Evolutionary conservation across 345 rosid genomes (phyloP).

Genomic region (Trapa bicornis): DNA sequence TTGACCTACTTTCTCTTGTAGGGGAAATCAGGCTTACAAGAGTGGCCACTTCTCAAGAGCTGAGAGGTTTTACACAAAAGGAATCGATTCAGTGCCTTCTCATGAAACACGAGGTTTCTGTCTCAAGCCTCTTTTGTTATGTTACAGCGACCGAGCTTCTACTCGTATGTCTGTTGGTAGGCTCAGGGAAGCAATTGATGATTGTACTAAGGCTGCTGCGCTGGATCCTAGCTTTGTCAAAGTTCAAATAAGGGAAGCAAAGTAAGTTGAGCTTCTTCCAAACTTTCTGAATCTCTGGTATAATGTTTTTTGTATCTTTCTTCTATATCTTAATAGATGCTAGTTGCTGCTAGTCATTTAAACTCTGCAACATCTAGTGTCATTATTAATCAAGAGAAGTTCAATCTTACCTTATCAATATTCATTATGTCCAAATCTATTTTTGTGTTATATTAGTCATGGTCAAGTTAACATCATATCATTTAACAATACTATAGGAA

Average conservation of each 20-base stretch:
- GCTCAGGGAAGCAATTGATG: constrained; percentile 75
- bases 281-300: constrained; percentile 3
- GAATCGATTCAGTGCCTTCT: constrained; percentile 47
- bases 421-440: background rate
- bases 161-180: constrained; percentile 81
- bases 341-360: background rate
- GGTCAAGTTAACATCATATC: background rate
- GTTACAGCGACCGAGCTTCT: constrained; percentile 98
- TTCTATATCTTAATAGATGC: background rate
- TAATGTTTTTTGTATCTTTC: background rate
- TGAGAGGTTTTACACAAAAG: constrained; percentile 72
- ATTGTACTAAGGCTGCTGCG: constrained; percentile 56
- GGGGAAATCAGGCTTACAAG: constrained; percentile 82
- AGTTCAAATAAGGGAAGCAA: constrained; percentile 77
- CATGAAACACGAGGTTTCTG: constrained; percentile 31
- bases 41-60: constrained; percentile 51
- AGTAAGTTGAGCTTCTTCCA: constrained; percentile 34
- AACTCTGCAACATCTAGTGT: background rate
- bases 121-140: constrained; percentile 62
- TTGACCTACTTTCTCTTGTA: constrained; percentile 11
- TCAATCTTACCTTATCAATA: background rate
- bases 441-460: background rate
- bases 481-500: background rate
- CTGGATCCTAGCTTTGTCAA: constrained; percentile 73
- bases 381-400: background rate